Evolutionary conservation across 176 grass and related monocot genomes (phyloP).

Genomic region (Canna indica): DNA sequence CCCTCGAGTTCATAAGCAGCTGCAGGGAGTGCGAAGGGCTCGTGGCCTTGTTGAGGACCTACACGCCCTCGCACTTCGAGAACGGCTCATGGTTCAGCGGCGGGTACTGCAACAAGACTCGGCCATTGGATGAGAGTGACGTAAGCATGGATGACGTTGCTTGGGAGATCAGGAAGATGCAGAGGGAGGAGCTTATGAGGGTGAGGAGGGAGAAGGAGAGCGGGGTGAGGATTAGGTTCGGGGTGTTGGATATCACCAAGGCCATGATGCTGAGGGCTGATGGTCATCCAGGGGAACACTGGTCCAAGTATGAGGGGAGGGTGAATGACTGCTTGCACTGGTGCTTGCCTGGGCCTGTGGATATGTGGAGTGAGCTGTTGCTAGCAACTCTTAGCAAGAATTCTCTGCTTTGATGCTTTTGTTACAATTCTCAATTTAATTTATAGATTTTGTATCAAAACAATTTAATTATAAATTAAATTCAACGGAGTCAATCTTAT

Average conservation of each 20-base stretch:
- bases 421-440: too few relatives aligned
- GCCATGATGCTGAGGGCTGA: conserved; percentile 91
- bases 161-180: conserved; percentile 44
- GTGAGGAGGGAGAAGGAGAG: conserved; percentile 1
- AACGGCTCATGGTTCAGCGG: conserved; percentile 51
- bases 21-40: conserved; percentile 31
- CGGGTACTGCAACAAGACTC: conserved; percentile 45
- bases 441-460: too few relatives aligned
- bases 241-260: conserved; percentile 62
- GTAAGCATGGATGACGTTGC: conserved; percentile 3
- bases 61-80: conserved; percentile 56
- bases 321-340: conserved; percentile 67
- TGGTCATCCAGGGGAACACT: conserved; percentile 51
- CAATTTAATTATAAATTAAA: too few relatives aligned
- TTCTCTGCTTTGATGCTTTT: not conserved
- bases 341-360: conserved; percentile 67
- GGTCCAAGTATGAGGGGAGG: conserved; percentile 34
- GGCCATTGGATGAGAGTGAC: conserved; percentile 32
- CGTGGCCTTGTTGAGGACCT: conserved; percentile 39
- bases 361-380: conserved; percentile 73
- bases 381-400: conserved; percentile 22
- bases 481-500: too few relatives aligned
- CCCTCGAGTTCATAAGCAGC: conserved; percentile 22
- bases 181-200: conserved; percentile 45
- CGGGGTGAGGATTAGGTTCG: conserved; percentile 19